These are phyloP conservation scores for Ganoderma sinense DNA, from an alignment of 1,284 basidiomycete genomes.

Conservation along the genomic window DNA sequence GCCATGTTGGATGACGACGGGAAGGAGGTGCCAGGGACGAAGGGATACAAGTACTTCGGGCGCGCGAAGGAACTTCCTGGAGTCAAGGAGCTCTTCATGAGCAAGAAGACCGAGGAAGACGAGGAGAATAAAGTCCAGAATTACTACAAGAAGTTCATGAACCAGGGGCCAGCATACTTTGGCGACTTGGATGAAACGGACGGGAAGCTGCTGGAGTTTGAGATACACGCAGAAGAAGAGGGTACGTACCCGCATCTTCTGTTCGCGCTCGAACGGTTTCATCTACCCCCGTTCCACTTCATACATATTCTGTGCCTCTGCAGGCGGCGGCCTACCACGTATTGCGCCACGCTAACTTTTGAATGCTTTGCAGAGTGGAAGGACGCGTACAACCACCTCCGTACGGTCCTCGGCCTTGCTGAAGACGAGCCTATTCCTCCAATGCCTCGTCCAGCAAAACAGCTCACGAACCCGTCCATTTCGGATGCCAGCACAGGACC, in stretches of 20 bases:
- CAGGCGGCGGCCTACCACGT: not conserved
- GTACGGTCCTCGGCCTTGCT: conserved; percentile 63
- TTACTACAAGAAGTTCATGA: conserved; percentile 90
- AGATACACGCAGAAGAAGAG: conserved; percentile 76
- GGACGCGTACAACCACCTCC: conserved; percentile 65
- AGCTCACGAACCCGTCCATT: conserved; percentile 34
- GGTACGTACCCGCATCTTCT: conserved; percentile 53
- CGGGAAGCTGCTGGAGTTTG: conserved; percentile 72
- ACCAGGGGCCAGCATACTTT: conserved; percentile 90
- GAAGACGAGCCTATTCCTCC: conserved; percentile 58
- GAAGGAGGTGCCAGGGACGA: conserved; percentile 95
- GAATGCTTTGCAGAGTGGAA: conserved; percentile 66
- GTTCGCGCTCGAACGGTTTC: not conserved
- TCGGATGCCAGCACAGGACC: conserved; percentile 30
- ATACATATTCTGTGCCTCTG: not conserved
- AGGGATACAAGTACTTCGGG: conserved; percentile 98
- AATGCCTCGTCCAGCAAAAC: conserved; percentile 53
- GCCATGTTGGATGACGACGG: conserved; percentile 95
- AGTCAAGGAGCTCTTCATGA: conserved; percentile 92
- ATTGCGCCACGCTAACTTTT: not conserved
- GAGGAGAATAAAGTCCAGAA: conserved; percentile 82
- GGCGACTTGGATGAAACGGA: conserved; percentile 92
- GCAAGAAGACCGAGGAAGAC: conserved; percentile 83
- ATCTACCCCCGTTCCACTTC: too few relatives aligned
- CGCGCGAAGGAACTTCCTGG: conserved; percentile 96